These are phyloP conservation scores for Aureobasidium musti DNA, from an alignment of 2,329 filamentous ascomycete species.

Conservation along the genomic window DNA sequence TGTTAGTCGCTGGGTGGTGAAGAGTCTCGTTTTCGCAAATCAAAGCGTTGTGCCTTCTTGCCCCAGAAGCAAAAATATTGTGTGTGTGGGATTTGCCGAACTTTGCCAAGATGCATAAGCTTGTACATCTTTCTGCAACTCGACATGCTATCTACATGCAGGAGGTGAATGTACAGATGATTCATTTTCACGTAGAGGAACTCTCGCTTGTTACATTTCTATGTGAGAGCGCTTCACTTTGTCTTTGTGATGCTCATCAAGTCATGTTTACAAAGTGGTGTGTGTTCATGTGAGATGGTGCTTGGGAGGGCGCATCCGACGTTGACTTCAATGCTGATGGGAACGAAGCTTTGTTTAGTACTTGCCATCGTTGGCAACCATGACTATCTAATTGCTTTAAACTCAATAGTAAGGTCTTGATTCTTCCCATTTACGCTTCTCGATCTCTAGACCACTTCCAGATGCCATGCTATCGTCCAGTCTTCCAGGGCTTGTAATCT, in stretches of 20 bases:
- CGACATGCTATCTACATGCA: neutral
- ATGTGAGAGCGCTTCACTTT: neutral
- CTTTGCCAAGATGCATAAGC: neutral
- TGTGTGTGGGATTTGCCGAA: neutral
- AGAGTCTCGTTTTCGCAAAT: constrained; percentile 21
- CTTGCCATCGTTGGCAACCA: constrained; percentile 11
- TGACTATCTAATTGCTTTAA: constrained; percentile 1
- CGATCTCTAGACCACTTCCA: constrained; percentile 39
- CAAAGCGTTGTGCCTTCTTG: neutral
- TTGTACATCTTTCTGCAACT: neutral
- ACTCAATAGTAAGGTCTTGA: constrained; percentile 50
- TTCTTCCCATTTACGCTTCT: constrained; percentile 51
- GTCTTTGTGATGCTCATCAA: neutral
- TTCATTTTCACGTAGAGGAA: neutral
- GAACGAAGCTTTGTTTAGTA: constrained; percentile 10
- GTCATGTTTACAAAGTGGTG: neutral
- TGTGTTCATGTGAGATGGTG: neutral
- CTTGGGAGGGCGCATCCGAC: neutral
- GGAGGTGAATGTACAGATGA: neutral
- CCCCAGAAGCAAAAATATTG: constrained; percentile 23
- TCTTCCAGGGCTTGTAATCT: constrained; percentile 29
- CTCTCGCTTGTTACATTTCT: neutral
- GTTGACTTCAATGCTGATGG: constrained; percentile 13
- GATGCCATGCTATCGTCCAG: constrained; percentile 33
- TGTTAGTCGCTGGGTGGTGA: constrained; percentile 28